Conservation (phyloP, 1,284 basidiomycete genomes). For the Microbotryum lychnidis-dioicae region DNA sequence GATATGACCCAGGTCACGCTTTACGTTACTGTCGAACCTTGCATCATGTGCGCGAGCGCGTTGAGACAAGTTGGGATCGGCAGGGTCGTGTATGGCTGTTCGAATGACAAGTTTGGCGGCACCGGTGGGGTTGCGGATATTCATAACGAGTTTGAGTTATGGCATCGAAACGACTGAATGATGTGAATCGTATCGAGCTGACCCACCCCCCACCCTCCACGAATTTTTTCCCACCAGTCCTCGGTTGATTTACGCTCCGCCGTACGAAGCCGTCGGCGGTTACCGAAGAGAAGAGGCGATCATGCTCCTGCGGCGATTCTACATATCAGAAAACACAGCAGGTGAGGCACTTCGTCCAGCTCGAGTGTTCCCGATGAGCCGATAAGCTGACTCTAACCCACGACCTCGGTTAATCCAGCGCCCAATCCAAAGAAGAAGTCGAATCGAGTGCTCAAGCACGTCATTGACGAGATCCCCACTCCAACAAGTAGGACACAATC, state of each 20-base stretch:
- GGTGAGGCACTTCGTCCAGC: conserved; percentile 50
- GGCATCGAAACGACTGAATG: neutral
- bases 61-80: conserved; percentile 86
- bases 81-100: conserved; percentile 86
- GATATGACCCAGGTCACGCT: conserved; percentile 54
- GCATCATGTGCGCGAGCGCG: conserved; percentile 97
- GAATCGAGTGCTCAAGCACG: conserved; percentile 58
- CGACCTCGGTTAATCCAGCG: conserved; percentile 45
- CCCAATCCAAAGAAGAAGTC: conserved; percentile 65
- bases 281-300: conserved; percentile 88
- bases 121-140: conserved; percentile 90
- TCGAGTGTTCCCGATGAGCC: neutral
- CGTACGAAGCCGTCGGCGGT: conserved; percentile 71
- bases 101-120: conserved; percentile 94
- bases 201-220: neutral
- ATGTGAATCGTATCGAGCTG: neutral
- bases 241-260: conserved; percentile 48
- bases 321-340: conserved; percentile 88
- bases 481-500: neutral
- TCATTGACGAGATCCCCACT: conserved; percentile 43
- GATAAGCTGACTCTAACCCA: conserved; percentile 12
- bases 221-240: conserved; percentile 21
- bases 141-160: conserved; percentile 60
- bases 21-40: conserved; percentile 98
- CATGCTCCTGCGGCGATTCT: conserved; percentile 87